These are phyloP conservation scores for Quercus gilva DNA, from an alignment of 306 rosid genomes.

Conservation along the genomic window DNA sequence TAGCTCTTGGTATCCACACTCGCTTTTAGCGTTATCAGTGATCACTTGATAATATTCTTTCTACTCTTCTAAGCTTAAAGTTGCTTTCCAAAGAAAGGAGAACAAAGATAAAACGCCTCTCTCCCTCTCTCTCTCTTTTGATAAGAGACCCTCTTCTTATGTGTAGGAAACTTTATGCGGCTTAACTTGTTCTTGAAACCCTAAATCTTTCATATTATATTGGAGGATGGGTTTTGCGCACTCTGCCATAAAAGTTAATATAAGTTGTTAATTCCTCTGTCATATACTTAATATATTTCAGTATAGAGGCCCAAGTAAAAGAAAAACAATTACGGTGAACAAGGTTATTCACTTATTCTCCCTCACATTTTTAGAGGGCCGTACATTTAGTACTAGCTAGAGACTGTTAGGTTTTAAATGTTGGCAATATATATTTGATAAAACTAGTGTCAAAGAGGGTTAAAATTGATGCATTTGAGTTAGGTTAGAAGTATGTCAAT, in stretches of 20 bases:
- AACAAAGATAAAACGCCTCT: not conserved
- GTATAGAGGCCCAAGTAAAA: not conserved
- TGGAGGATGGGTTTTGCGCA: not conserved
- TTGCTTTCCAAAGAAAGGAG: not conserved
- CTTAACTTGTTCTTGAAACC: not conserved
- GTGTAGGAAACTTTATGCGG: not conserved
- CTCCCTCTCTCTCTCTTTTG: not conserved
- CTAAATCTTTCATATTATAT: not conserved
- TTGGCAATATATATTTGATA: no score
- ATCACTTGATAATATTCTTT: not conserved
- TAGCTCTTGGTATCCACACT: not conserved
- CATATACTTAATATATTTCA: not conserved
- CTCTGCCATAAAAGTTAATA: not conserved
- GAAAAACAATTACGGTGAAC: not conserved
- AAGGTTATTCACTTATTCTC: not conserved
- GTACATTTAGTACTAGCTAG: not conserved
- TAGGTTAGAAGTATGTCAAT: no score
- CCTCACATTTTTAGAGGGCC: not conserved
- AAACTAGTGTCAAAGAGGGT: no score
- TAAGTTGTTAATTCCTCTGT: not conserved
- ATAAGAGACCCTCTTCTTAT: not conserved
- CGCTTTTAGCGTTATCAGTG: not conserved
- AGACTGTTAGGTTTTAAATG: no score
- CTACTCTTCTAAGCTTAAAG: slow-evolving; percentile 10
- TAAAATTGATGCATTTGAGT: no score